These are phyloP conservation scores for Orbilia ellipsospora DNA, from an alignment of 2,329 filamentous ascomycete species.

Conservation along the genomic window DNA sequence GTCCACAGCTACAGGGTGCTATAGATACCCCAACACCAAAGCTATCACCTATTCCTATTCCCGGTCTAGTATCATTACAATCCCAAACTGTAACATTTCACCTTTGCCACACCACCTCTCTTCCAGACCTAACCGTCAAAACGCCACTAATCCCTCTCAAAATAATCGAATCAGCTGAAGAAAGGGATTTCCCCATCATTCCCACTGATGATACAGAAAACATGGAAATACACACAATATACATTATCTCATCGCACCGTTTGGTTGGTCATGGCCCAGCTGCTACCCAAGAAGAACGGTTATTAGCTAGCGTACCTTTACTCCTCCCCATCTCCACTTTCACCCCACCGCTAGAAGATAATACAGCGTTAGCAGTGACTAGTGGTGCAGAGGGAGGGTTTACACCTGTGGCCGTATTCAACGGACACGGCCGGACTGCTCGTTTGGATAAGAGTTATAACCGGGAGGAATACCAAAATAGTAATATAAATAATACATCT, in stretches of 20 bases:
- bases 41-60: no score
- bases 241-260: constrained; percentile 46
- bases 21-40: no score
- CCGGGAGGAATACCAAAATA: constrained; percentile 11
- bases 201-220: neutral
- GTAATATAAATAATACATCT: neutral
- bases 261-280: constrained; percentile 49
- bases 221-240: constrained; percentile 28
- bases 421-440: constrained; percentile 44
- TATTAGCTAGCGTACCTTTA: constrained; percentile 33
- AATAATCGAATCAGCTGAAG: constrained; percentile 38
- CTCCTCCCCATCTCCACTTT: constrained; percentile 51
- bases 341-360: constrained; percentile 39
- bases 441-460: constrained; percentile 23
- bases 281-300: constrained; percentile 45
- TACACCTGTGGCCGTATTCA: constrained; percentile 29
- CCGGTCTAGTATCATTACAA: no score
- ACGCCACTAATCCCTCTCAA: constrained; percentile 13
- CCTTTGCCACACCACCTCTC: constrained; percentile 22
- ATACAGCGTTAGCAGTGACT: constrained; percentile 36
- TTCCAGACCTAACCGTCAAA: constrained; percentile 10
- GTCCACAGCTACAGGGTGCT: no score
- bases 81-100: constrained; percentile 13
- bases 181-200: constrained; percentile 36
- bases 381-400: constrained; percentile 10